Conservation (phyloP, 73 alveolate genomes). For the Durusdinium trenchii region DNA sequence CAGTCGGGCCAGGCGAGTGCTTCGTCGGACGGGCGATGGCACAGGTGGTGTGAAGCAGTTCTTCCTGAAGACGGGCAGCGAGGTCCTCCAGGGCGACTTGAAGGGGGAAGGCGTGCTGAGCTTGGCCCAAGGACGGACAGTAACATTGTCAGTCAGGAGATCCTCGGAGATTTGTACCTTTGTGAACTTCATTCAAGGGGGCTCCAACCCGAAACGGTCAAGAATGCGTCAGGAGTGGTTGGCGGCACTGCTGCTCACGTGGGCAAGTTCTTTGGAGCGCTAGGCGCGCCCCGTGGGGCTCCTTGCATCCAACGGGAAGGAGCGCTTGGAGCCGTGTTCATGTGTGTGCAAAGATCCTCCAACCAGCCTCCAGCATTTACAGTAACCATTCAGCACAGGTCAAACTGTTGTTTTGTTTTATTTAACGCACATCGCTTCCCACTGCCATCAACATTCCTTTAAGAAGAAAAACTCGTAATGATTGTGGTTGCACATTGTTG, state of each 20-base stretch:
- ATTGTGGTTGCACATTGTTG: too few species aligned
- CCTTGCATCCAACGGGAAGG: not conserved
- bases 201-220: not conserved
- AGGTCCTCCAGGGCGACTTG: slow-evolving; percentile 51
- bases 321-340: not conserved
- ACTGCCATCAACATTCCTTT: too few species aligned
- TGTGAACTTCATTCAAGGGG: not conserved
- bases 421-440: too few species aligned
- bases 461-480: too few species aligned
- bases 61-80: slow-evolving; percentile 89
- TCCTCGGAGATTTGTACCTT: not conserved
- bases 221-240: slow-evolving; percentile 42
- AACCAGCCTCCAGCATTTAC: too few species aligned
- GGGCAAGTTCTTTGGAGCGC: slow-evolving; percentile 85
- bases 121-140: slow-evolving; percentile 41
- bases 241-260: slow-evolving; percentile 93
- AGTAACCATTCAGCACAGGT: too few species aligned
- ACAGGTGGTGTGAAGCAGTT: slow-evolving; percentile 92
- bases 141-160: not conserved
- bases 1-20: too few species aligned
- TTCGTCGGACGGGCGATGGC: too few species aligned
- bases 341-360: too few species aligned
- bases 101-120: slow-evolving; percentile 62
- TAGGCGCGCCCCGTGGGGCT: slow-evolving; percentile 4
- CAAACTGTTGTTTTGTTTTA: too few species aligned